A percentile compares a stretch with the other conserved stretches of the same genome.
phyloP scores from a whole-genome alignment of 345 rosid genomes.

The Lepidium sativum region DNA sequence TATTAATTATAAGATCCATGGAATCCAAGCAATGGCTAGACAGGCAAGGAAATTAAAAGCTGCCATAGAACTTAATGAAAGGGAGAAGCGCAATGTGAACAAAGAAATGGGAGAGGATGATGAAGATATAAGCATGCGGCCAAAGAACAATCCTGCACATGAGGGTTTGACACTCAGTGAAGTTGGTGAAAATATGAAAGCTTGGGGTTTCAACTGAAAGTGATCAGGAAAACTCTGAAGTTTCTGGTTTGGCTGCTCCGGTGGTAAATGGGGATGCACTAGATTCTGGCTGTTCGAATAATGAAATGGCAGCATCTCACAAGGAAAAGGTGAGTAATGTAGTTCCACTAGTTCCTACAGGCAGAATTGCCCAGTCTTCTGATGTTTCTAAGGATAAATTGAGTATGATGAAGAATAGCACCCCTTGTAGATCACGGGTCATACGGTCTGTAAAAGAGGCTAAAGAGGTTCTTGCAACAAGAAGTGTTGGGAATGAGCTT shows the following conservation, averaged over 20 bases:
- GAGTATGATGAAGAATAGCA: slow-evolving; percentile 9
- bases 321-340: slow-evolving; percentile 8
- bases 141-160: slow-evolving; percentile 5
- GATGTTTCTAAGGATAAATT: slow-evolving; percentile 27
- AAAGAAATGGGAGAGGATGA: slow-evolving; percentile 7
- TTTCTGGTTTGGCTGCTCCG: slow-evolving; percentile 17
- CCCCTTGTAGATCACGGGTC: slow-evolving; percentile 40
- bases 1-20: slow-evolving; percentile 36
- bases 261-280: slow-evolving; percentile 19
- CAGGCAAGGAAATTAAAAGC: slow-evolving; percentile 41
- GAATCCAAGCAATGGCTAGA: slow-evolving; percentile 53
- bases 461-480: slow-evolving; percentile 58
- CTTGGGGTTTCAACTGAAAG: not conserved
- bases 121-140: slow-evolving; percentile 16
- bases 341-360: slow-evolving; percentile 5
- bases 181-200: slow-evolving; percentile 14
- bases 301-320: slow-evolving; percentile 21
- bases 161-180: slow-evolving; percentile 17
- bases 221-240: slow-evolving; percentile 15
- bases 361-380: slow-evolving; percentile 25
- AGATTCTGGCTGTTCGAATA: slow-evolving; percentile 21
- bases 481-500: slow-evolving; percentile 18
- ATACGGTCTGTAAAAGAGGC: slow-evolving; percentile 86
- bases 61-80: slow-evolving; percentile 29
- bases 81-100: slow-evolving; percentile 23